Evolutionary conservation across 2,329 filamentous ascomycete species (phyloP), one percentile per base, ranked within the genome.

Genomic region (Aureobasidium sp.): DNA sequence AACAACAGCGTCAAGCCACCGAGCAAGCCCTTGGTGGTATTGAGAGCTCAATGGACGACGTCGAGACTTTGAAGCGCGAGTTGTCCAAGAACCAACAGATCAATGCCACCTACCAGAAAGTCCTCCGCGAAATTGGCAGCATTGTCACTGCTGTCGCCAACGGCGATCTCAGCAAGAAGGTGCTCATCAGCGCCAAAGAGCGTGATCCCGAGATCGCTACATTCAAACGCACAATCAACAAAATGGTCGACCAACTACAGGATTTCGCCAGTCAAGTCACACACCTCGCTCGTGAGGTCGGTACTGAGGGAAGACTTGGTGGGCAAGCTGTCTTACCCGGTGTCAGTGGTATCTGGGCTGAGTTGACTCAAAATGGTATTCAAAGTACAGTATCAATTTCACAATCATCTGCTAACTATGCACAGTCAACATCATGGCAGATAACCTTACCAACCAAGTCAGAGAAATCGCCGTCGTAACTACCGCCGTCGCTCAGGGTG

Each of bases 131-230:
- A 75, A 97, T 99, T 68, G 94, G 94, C 69, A 94, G 93, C 72
- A 97, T 99, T 69, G 90, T 97, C 70, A 97, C 94, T 26, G 92
- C 93, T 65, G 94, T 97, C 67, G 94, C 93, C 63, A 90, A 91
- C 70, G 93, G 93, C 76, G 93, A 97, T 73, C 81, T 97, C 65
- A 96, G 92, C 74, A 97, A 96, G 81, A 96, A 96, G 78, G 93
- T 97, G 66, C 86, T 93, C 71, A 95, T 97, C 74, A 94, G 97
- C 73, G 89, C 90, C 4, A 88, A 95, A 67, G 93, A 97, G 78
- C 94, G 97, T 88, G 93, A 97, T 81, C 92, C 92, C 32, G 93
- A 97, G 81, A 97, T 97, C 71, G 94, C 92, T 32, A 92, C 91
- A 10, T 97, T 97, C 81, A 97, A 97, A 78, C 87, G 91, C 70